Base-by-base conservation (phyloP, 352 stramenopile genomes). In the Pythium aquatile region DNA sequence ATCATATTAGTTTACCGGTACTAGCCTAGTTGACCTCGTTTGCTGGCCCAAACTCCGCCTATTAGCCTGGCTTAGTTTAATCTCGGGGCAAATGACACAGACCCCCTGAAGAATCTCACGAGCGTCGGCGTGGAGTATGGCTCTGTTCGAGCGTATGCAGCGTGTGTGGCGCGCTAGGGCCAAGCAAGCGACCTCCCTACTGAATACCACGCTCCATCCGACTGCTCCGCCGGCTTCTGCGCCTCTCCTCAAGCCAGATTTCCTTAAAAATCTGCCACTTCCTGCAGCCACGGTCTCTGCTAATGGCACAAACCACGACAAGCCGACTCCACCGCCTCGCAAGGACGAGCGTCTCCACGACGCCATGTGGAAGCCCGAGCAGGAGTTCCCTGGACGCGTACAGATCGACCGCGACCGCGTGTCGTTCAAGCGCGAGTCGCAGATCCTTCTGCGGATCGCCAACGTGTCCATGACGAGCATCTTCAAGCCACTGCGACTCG, bases 301-400 rank as follows among this genome's bases (percentile, higher is more conserved):
- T n/a, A 29, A 14, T 29, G 28, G 29, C 13, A 44, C 37, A 10
- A 67, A 51, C 29, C 9, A 42, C 1, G n/a, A 1, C 1, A 44
- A 9, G 6, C 5, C 46, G 20, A 7, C 49, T 6, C 40, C 53
- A 32, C 53, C 30, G 32, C 42, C 30, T 17, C 42, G 56, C 35
- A 66, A 67, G 29, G 55, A 61, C 17, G 60, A 63, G 32, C 75
- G 76, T 9, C 65, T 88, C 16, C 69, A 74, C 39, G 79, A 88
- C 51, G 74, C 75, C 28, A 72, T 88, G 61, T 88, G 79, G 79
- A 82, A 83, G 53, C 73, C 73, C 54, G 70, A 78, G 58, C 72
- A 88, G 51, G 79, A 88, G 61, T 88, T 88, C 58, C 77, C 75
- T 2, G 77, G 77, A 9, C 61, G 69, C 58, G 70, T 71, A 24